Conservation (phyloP, 1,284 basidiomycete species). For the Trichosporon sp. region DNA sequence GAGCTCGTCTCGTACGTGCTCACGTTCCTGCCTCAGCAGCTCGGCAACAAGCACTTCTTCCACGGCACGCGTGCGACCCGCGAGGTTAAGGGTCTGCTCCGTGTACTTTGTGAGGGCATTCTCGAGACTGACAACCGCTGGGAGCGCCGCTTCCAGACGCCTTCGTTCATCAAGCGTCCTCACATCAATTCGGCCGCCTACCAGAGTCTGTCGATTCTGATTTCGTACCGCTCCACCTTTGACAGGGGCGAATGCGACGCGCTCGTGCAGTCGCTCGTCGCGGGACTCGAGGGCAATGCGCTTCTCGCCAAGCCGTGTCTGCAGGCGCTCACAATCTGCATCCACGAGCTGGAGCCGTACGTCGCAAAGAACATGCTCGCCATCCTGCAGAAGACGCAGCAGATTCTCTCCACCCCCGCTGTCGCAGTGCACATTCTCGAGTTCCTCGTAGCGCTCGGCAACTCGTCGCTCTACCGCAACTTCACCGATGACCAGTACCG, state of each 20-base stretch:
- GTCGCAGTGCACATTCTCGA: conserved; percentile 96
- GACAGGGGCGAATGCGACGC: conserved; percentile 62
- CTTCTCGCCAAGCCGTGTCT: conserved; percentile 89
- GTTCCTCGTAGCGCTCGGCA: conserved; percentile 85
- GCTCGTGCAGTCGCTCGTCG: conserved; percentile 80
- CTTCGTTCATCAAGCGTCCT: conserved; percentile 63
- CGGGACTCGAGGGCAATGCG: conserved; percentile 71
- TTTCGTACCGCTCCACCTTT: conserved; percentile 84
- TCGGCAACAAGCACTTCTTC: conserved; percentile 94
- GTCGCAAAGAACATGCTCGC: conserved; percentile 77
- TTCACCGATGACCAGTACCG: conserved; percentile 92
- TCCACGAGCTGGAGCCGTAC: conserved; percentile 84
- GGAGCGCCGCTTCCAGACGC: conserved; percentile 57
- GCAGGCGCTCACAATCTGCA: conserved; percentile 83
- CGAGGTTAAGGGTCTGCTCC: conserved; percentile 69
- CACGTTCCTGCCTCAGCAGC: conserved; percentile 85
- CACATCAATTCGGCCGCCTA: conserved; percentile 89
- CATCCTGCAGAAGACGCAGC: conserved; percentile 85
- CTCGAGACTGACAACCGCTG: conserved; percentile 39
- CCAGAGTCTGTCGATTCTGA: conserved; percentile 82
- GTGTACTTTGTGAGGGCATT: conserved; percentile 65
- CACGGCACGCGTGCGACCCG: conserved; percentile 79
- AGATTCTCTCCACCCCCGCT: conserved; percentile 91
- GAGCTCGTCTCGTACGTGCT: conserved; percentile 91
- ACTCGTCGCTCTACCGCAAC: conserved; percentile 79